Conservation (phyloP, 495 filamentous ascomycete species). For the Penicillium coffeae region DNA sequence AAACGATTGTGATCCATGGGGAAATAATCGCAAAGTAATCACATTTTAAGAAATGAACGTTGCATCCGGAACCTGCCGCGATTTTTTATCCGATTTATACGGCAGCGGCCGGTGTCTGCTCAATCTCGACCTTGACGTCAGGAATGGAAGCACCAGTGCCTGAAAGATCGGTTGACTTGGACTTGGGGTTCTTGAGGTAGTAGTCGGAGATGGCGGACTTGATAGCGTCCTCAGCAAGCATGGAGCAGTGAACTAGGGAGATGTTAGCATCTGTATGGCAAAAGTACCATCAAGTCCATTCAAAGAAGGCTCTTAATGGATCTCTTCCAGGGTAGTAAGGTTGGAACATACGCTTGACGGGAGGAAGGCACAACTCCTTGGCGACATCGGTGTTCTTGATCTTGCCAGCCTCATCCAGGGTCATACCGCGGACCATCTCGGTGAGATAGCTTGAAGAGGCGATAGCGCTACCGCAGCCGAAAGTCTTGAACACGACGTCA, state of each 20-base stretch:
- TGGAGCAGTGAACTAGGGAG: slow-evolving; percentile 84
- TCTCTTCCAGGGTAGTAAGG: neutral
- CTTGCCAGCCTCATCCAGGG: slow-evolving; percentile 85
- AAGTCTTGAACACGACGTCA: slow-evolving; percentile 98
- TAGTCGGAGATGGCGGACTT: slow-evolving; percentile 98
- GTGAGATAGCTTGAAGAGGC: slow-evolving; percentile 87
- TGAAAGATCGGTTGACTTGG: slow-evolving; percentile 65
- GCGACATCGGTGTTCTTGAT: slow-evolving; percentile 97
- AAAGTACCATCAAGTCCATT: no score
- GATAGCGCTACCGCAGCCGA: slow-evolving; percentile 95
- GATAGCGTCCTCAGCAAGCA: slow-evolving; percentile 99
- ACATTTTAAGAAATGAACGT: slow-evolving; percentile 12
- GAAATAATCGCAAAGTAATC: slow-evolving; percentile 8
- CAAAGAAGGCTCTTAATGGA: no score
- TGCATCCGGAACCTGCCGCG: slow-evolving; percentile 1
- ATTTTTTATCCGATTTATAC: slow-evolving; percentile 18
- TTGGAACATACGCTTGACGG: slow-evolving; percentile 78
- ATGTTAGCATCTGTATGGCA: slow-evolving; percentile 13
- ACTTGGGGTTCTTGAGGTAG: slow-evolving; percentile 86
- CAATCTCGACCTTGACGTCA: slow-evolving; percentile 47
- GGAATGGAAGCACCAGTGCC: slow-evolving; percentile 61
- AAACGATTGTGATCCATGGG: slow-evolving; percentile 16
- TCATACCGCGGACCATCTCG: slow-evolving; percentile 91
- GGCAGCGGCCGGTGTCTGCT: slow-evolving; percentile 29
- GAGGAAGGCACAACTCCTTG: slow-evolving; percentile 93